A percentile compares a stretch with the other conserved stretches of the same genome.
Conservation (phyloP, 1,284 basidiomycete species). For the Pisolithus thermaeus region DNA sequence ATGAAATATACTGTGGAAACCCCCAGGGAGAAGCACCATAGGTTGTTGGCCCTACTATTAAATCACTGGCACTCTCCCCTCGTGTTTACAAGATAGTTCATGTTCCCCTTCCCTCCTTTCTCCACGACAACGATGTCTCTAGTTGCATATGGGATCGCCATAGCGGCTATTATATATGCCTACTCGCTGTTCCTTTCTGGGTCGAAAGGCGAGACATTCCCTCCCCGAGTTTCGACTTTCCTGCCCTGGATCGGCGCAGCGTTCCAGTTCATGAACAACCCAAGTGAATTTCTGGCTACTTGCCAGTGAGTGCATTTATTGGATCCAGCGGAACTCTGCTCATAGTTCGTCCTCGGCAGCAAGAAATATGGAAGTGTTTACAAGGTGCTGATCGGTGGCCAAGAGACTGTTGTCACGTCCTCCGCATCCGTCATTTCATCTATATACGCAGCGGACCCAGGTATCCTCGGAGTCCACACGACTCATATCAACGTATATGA, state of each 20-base stretch:
- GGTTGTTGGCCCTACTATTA: too few species aligned
- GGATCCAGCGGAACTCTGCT: neutral
- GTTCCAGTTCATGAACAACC: neutral
- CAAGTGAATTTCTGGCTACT: neutral
- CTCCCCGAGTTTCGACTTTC: neutral
- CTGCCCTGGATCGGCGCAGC: neutral
- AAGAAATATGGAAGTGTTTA: neutral
- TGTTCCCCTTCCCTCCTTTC: too few species aligned
- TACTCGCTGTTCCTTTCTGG: too few species aligned
- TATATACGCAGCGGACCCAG: neutral
- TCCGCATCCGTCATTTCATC: neutral
- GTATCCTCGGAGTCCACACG: conserved; percentile 1
- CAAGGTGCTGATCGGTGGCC: neutral
- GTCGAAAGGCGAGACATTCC: neutral
- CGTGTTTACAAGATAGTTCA: too few species aligned
- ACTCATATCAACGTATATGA: neutral
- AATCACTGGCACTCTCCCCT: too few species aligned
- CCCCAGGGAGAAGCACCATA: too few species aligned
- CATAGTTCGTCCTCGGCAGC: neutral
- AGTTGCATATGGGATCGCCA: too few species aligned
- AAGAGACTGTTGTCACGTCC: neutral
- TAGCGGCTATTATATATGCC: too few species aligned
- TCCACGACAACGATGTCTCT: too few species aligned
- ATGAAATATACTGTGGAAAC: too few species aligned
- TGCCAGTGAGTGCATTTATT: neutral